These are phyloP conservation scores for Xylaria acuta DNA, from an alignment of 495 filamentous ascomycete species.

Conservation along the genomic window DNA sequence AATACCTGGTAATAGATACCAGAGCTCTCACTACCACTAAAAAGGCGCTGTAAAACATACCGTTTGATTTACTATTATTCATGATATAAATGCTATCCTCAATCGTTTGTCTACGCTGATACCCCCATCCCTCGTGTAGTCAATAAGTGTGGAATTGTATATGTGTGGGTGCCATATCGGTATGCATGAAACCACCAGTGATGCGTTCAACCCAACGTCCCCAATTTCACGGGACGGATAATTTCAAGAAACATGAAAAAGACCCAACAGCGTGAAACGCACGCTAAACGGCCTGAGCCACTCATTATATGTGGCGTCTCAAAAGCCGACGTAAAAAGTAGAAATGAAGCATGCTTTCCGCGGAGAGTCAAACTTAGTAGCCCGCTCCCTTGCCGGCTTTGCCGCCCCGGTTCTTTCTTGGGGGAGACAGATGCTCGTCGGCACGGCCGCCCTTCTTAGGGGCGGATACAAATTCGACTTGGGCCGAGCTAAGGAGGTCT, in stretches of 20 bases:
- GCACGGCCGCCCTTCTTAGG: constrained; percentile 28
- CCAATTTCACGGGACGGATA: not conserved
- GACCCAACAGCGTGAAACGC: not conserved
- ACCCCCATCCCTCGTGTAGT: not conserved
- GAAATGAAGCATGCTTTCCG: not conserved
- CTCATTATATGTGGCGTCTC: constrained; percentile 3
- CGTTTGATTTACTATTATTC: constrained; percentile 2
- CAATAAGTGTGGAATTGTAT: constrained; percentile 4
- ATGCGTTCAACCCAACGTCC: constrained; percentile 2
- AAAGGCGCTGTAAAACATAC: not conserved
- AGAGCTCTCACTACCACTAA: not conserved
- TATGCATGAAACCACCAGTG: not conserved
- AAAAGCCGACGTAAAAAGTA: not conserved
- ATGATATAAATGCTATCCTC: constrained; percentile 9
- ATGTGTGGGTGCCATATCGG: not conserved
- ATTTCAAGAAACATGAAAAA: not conserved
- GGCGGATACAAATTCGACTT: constrained; percentile 40
- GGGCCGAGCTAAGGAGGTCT: constrained; percentile 62
- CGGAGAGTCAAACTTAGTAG: constrained; percentile 1
- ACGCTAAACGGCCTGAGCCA: not conserved
- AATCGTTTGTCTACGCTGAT: constrained; percentile 1
- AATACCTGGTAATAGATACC: not conserved
- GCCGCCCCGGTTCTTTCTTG: constrained; percentile 24
- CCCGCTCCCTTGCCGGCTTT: constrained; percentile 13
- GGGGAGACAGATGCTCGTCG: constrained; percentile 15